Percentiles rank a stretch among this genome's conserved stretches.
phyloP scores from a whole-genome alignment of 345 rosid genomes.

The Salix brachista region DNA sequence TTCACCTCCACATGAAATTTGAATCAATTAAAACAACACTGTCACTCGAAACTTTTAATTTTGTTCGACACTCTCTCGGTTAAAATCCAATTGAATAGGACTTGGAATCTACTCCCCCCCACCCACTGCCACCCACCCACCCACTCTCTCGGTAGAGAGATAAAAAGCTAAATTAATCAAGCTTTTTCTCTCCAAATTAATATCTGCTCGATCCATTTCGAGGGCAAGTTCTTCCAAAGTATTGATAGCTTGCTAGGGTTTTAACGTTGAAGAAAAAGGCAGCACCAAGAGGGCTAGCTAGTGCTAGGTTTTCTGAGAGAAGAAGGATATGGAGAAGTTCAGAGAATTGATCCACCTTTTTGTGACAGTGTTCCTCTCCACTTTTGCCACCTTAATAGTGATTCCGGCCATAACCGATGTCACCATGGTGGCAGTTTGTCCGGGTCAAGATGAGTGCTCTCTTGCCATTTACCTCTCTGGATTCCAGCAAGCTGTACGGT shows the following conservation, averaged over 20 bases:
- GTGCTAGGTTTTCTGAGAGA: background rate
- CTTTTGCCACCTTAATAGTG: slow-evolving; percentile 35
- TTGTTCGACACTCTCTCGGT: background rate
- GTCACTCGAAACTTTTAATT: background rate
- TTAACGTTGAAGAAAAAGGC: background rate
- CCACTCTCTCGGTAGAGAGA: background rate
- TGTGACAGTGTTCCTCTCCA: slow-evolving; percentile 54
- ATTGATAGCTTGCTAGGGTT: background rate
- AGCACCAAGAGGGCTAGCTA: background rate
- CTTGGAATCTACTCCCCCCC: background rate
- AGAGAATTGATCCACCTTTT: slow-evolving; percentile 44
- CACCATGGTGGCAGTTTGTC: slow-evolving; percentile 76
- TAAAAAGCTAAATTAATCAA: background rate
- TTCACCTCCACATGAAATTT: background rate
- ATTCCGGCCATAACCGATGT: slow-evolving; percentile 71
- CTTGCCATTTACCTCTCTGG: slow-evolving; percentile 85
- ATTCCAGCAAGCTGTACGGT: slow-evolving; percentile 71
- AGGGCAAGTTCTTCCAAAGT: background rate
- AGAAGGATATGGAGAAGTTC: slow-evolving; percentile 22
- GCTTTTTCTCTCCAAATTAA: too few relatives aligned
- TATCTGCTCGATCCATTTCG: too few relatives aligned
- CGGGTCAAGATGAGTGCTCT: slow-evolving; percentile 62
- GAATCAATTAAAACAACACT: background rate
- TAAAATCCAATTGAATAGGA: background rate
- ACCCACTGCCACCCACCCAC: background rate